These are phyloP conservation scores for Coemansia sp. DNA, from an alignment of 192 early-diverging fungal species.

Conservation along the genomic window DNA sequence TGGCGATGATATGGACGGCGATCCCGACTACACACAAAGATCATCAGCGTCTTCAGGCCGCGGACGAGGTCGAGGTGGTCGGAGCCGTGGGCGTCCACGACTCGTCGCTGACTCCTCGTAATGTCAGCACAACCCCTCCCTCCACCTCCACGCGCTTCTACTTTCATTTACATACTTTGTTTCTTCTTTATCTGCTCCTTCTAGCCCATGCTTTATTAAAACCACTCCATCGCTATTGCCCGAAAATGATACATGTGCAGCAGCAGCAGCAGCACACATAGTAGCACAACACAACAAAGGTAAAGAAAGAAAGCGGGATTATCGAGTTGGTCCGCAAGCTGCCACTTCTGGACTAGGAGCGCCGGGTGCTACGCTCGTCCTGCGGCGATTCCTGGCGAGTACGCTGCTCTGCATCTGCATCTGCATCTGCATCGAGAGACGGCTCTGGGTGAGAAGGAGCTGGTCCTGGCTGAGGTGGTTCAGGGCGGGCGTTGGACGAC, in stretches of 20 bases:
- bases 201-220: too few relatives aligned
- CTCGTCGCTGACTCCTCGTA: background rate
- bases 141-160: background rate
- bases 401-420: background rate
- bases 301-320: too few relatives aligned
- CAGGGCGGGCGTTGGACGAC: constrained; percentile 16
- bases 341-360: too few relatives aligned
- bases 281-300: too few relatives aligned
- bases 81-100: constrained; percentile 23
- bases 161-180: background rate
- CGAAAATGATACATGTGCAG: too few relatives aligned
- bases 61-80: constrained; percentile 44
- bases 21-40: constrained; percentile 23
- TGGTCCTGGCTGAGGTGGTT: constrained; percentile 42
- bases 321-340: too few relatives aligned
- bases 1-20: constrained; percentile 24
- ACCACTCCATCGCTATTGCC: too few relatives aligned
- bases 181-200: too few relatives aligned
- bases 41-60: constrained; percentile 14
- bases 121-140: background rate
- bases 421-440: background rate
- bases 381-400: background rate
- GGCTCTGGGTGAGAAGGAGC: constrained; percentile 9
- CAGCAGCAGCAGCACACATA: too few relatives aligned
- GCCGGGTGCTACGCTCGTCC: too few relatives aligned